Conservation (phyloP, 257 asterid species). For the Thymus quinquecostatus region DNA sequence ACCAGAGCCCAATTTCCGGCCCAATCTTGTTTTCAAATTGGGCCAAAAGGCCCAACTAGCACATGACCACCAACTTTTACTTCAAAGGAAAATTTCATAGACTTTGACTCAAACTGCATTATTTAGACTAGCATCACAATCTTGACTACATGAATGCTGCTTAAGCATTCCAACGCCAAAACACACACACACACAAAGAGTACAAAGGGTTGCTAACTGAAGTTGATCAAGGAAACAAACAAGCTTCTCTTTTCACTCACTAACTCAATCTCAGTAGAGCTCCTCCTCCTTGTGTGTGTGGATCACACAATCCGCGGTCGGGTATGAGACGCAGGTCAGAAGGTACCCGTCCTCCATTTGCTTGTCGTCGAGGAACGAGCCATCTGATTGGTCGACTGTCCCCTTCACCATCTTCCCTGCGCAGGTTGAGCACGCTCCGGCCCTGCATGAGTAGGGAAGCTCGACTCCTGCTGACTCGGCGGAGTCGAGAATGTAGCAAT, state of each 20-base stretch:
- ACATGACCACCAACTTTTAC: too few species aligned
- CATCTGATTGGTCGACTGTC: constrained; percentile 72
- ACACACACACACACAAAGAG: not conserved
- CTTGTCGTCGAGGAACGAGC: constrained; percentile 69
- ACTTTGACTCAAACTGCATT: not conserved
- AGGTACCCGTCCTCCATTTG: constrained; percentile 60
- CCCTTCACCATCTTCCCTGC: constrained; percentile 72
- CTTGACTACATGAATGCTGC: not conserved
- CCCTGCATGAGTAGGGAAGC: constrained; percentile 87
- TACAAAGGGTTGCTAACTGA: constrained; percentile 16
- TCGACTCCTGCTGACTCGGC: constrained; percentile 80
- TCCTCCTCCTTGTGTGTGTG: constrained; percentile 84
- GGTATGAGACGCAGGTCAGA: constrained; percentile 82
- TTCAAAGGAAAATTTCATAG: not conserved
- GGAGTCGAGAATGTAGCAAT: constrained; percentile 70
- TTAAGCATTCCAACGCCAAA: not conserved
- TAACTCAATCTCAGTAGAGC: constrained; percentile 47
- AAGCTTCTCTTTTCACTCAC: not conserved
- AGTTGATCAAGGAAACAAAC: not conserved
- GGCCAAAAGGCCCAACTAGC: too few species aligned
- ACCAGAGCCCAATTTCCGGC: too few species aligned
- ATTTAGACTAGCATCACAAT: not conserved
- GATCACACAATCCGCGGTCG: constrained; percentile 75
- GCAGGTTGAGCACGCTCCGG: constrained; percentile 94
- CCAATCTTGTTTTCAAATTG: too few species aligned